Evolutionary conservation across 305 asterid species (phyloP).

Genomic region (Andrographis paniculata): DNA sequence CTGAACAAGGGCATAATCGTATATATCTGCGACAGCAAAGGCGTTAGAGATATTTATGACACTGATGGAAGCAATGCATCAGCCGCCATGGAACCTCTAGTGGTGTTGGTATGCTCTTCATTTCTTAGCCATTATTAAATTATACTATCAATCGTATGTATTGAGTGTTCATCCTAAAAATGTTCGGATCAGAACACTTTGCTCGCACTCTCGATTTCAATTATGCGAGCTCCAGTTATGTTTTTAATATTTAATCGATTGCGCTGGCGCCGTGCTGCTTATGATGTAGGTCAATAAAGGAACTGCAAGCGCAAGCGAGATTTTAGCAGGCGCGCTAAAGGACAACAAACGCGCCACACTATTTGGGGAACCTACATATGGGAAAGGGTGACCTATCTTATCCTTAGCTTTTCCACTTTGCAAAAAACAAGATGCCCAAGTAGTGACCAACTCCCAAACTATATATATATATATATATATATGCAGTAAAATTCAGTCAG

Average conservation of each 20-base stretch:
- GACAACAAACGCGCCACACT: conserved; percentile 90
- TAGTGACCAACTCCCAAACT: too few species aligned
- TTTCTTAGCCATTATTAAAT: not conserved
- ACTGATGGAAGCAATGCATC: conserved; percentile 83
- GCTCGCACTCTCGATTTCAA: too few species aligned
- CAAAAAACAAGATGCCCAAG: conserved; percentile 6
- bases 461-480: too few species aligned
- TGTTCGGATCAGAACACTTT: too few species aligned
- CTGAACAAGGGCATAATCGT: conserved; percentile 95
- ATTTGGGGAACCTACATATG: conserved; percentile 87
- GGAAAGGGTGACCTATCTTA: conserved; percentile 63
- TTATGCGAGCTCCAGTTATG: too few species aligned
- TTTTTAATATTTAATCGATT: too few species aligned
- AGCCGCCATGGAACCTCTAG: conserved; percentile 85
- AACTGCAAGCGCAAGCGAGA: conserved; percentile 98
- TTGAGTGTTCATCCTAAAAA: not conserved
- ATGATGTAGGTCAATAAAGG: conserved; percentile 77
- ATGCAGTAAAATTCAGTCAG: conserved; percentile 93
- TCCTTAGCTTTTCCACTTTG: conserved; percentile 8
- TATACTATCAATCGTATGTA: not conserved
- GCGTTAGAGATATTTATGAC: conserved; percentile 94
- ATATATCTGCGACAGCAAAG: conserved; percentile 89
- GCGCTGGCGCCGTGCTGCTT: too few species aligned
- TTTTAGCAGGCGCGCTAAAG: conserved; percentile 90
- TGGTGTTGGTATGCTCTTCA: conserved; percentile 59